Percentiles rank a stretch among this genome's conserved stretches.
Evolutionary conservation across 2,329 filamentous ascomycete genomes (phyloP).

Genomic region (Botrytis squamosa): DNA sequence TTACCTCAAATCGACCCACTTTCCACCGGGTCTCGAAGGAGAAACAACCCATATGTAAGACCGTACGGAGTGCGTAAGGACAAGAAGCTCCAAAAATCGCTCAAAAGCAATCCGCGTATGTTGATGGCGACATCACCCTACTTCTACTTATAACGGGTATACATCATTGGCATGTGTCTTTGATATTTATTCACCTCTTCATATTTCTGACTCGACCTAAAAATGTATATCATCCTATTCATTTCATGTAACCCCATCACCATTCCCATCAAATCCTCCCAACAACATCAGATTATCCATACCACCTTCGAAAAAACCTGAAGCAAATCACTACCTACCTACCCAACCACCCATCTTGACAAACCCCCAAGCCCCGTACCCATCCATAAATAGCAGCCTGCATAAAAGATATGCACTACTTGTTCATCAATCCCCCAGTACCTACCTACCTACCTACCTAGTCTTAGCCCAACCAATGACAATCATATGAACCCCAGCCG

Average conservation of each 20-base stretch:
- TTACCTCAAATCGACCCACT: constrained; percentile 1
- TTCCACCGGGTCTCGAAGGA: neutral
- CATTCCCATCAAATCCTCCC: too few species aligned
- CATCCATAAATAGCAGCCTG: constrained; percentile 4
- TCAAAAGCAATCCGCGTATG: neutral
- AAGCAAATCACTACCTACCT: neutral
- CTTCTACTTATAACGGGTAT: neutral
- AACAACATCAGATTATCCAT: neutral
- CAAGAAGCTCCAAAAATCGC: neutral
- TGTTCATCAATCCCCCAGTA: neutral
- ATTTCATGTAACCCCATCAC: neutral
- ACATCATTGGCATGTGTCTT: neutral
- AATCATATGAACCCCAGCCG: neutral
- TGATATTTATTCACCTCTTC: neutral
- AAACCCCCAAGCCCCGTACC: neutral
- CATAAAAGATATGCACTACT: constrained; percentile 5
- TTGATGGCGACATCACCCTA: constrained; percentile 4
- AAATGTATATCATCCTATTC: neutral
- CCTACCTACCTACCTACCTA: too few species aligned
- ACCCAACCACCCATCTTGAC: neutral
- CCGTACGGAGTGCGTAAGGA: neutral
- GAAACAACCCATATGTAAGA: neutral
- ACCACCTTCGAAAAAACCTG: neutral
- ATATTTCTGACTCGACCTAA: neutral
- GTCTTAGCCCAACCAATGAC: neutral